Conservation (phyloP, 1,284 basidiomycete species). For the Naganishia cerealis region DNA sequence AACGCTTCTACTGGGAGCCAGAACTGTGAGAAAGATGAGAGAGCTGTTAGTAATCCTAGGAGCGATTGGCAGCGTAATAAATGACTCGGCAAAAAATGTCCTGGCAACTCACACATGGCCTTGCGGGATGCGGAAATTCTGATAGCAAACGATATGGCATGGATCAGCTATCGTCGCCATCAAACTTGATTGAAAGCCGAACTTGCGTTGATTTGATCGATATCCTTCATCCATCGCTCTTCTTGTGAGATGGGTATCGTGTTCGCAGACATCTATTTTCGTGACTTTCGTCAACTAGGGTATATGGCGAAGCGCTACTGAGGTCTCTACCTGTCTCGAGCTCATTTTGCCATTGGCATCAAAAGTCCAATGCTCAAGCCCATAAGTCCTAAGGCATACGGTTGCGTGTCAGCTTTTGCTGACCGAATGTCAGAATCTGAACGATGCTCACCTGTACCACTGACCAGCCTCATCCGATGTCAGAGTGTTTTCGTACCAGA, state of each 20-base stretch:
- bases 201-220: slow-evolving; percentile 48
- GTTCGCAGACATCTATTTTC: slow-evolving; percentile 62
- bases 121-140: slow-evolving; percentile 38
- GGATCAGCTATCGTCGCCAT: background rate
- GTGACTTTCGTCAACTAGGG: background rate
- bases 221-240: slow-evolving; percentile 63
- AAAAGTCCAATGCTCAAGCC: slow-evolving; percentile 67
- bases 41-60: background rate
- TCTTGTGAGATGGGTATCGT: slow-evolving; percentile 59
- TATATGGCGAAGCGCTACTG: background rate
- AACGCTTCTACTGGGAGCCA: background rate
- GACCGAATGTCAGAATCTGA: background rate
- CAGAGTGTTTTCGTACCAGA: slow-evolving; percentile 62
- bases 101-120: slow-evolving; percentile 38
- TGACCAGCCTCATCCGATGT: slow-evolving; percentile 45
- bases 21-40: background rate
- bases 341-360: slow-evolving; percentile 61
- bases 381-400: slow-evolving; percentile 56
- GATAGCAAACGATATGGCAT: background rate
- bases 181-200: background rate
- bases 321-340: slow-evolving; percentile 46
- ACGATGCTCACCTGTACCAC: slow-evolving; percentile 54
- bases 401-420: too few species aligned
- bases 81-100: background rate
- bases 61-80: background rate